Evolutionary conservation across 257 asterid genomes (phyloP).

Genomic region (Craterostigma plantagineum): DNA sequence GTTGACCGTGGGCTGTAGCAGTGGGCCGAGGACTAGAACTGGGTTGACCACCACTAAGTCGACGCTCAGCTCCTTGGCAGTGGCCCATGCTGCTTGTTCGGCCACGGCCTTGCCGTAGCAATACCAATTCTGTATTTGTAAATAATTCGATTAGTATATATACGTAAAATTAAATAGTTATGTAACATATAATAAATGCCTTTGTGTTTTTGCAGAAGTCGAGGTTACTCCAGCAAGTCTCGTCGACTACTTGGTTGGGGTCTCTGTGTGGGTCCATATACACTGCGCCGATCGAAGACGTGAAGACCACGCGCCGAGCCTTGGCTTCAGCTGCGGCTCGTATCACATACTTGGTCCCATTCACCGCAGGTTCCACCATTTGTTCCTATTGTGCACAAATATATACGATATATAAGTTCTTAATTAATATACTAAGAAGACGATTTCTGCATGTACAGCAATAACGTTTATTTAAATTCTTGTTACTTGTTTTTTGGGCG

Average conservation of each 20-base stretch:
- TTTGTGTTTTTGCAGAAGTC: constrained; percentile 84
- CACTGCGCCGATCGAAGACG: constrained; percentile 87
- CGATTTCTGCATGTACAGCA: too few species aligned
- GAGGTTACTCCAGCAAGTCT: constrained; percentile 90
- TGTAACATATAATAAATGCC: constrained; percentile 16
- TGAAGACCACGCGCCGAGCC: constrained; percentile 65
- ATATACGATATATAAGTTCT: not conserved
- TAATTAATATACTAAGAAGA: too few species aligned
- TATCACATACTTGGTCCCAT: constrained; percentile 58
- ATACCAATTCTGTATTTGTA: constrained; percentile 79
- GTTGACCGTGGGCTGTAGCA: constrained; percentile 66
- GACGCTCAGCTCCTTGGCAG: constrained; percentile 43
- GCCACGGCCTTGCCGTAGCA: constrained; percentile 92
- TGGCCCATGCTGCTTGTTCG: constrained; percentile 60
- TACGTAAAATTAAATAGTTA: not conserved
- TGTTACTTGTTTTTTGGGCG: too few species aligned
- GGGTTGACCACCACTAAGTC: constrained; percentile 78
- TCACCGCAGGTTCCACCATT: constrained; percentile 97
- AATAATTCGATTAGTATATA: not conserved
- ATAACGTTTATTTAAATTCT: too few species aligned
- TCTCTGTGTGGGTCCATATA: constrained; percentile 77
- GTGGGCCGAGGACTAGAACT: constrained; percentile 66
- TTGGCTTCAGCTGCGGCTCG: constrained; percentile 69
- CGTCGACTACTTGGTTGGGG: constrained; percentile 61
- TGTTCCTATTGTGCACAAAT: constrained; percentile 65